These are phyloP conservation scores for Yarrowia sp. DNA, from an alignment of 805 yeast species.

Conservation along the genomic window DNA sequence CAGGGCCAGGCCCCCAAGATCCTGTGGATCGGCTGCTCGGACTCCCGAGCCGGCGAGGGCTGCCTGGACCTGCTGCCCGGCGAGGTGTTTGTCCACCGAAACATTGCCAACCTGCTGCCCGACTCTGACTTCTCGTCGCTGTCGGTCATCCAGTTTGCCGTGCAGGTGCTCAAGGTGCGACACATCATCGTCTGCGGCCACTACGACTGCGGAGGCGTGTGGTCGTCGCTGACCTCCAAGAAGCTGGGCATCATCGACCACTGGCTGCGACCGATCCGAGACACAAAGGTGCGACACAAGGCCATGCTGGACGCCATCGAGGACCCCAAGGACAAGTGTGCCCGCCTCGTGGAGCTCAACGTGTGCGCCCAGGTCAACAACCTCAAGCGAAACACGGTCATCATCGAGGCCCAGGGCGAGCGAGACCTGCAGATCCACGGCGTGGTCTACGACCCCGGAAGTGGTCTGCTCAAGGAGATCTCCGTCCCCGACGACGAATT, in stretches of 20 bases:
- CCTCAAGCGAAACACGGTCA: conserved; percentile 67
- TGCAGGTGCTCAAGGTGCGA: conserved; percentile 79
- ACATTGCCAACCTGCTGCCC: conserved; percentile 80
- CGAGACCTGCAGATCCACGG: conserved; percentile 82
- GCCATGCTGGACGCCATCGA: conserved; percentile 57
- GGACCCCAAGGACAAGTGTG: conserved; percentile 62
- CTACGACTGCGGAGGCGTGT: conserved; percentile 92
- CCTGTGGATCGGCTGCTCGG: conserved; percentile 93
- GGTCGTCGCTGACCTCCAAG: conserved; percentile 74
- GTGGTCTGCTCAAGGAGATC: conserved; percentile 65
- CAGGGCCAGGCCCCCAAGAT: conserved; percentile 93
- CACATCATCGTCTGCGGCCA: conserved; percentile 91
- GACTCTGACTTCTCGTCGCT: conserved; percentile 72
- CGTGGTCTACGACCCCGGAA: conserved; percentile 78
- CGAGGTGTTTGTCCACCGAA: conserved; percentile 86
- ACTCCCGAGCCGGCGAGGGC: conserved; percentile 84
- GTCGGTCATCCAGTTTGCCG: conserved; percentile 86
- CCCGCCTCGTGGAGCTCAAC: conserved; percentile 74
- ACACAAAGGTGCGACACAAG: conserved; percentile 67
- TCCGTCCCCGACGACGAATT: conserved; percentile 51
- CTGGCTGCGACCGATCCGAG: conserved; percentile 72
- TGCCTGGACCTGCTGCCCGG: conserved; percentile 85
- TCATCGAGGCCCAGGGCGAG: conserved; percentile 65
- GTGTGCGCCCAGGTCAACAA: conserved; percentile 74
- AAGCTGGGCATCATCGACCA: conserved; percentile 72